These are phyloP conservation scores for Leccinum cinnamomeum DNA, from an alignment of 1,284 basidiomycete species.

Conservation along the genomic window DNA sequence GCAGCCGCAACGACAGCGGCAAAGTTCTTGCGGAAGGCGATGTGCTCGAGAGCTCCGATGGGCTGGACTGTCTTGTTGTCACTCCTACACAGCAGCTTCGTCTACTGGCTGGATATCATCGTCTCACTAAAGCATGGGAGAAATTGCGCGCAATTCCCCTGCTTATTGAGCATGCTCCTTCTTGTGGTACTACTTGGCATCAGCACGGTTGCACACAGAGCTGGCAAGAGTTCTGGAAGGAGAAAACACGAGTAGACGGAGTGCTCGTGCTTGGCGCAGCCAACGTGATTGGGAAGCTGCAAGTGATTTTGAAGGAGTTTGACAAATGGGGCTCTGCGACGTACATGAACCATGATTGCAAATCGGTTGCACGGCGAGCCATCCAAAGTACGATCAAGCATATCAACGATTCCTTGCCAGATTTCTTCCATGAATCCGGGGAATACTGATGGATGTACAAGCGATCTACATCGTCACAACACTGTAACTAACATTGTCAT, in stretches of 20 bases:
- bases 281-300: constrained; percentile 62
- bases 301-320: constrained; percentile 58
- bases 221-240: constrained; percentile 70
- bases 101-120: constrained; percentile 63
- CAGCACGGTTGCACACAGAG: constrained; percentile 64
- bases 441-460: constrained; percentile 25
- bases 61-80: constrained; percentile 46
- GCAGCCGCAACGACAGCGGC: constrained; percentile 15
- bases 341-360: constrained; percentile 74
- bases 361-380: constrained; percentile 51
- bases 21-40: constrained; percentile 29
- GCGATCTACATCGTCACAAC: neutral
- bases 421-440: constrained; percentile 51
- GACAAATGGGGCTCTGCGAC: constrained; percentile 66
- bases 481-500: neutral
- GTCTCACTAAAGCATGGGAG: constrained; percentile 64
- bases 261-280: constrained; percentile 56
- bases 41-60: constrained; percentile 35
- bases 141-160: constrained; percentile 52
- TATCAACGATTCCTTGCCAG: constrained; percentile 56
- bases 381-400: constrained; percentile 53
- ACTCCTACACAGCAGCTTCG: constrained; percentile 58
- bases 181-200: constrained; percentile 66
- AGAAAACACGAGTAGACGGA: constrained; percentile 58
- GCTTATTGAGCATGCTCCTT: constrained; percentile 56